phyloP scores from a whole-genome alignment of 345 rosid genomes.

The Eucalyptus caleyi region DNA sequence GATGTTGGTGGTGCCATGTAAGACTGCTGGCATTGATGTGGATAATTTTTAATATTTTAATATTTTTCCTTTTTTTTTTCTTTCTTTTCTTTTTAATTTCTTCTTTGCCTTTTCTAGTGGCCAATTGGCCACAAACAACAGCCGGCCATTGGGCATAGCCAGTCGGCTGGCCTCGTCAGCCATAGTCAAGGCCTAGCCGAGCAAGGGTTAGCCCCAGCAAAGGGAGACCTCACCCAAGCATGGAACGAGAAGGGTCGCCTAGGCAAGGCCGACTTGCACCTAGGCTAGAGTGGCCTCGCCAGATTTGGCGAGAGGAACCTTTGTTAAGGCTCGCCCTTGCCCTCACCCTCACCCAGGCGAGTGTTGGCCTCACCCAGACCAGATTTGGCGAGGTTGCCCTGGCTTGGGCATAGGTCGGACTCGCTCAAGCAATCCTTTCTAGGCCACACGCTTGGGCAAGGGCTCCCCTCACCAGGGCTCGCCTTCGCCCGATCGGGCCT shows the following conservation, averaged over 20 bases:
- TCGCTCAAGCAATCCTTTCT: fast-evolving
- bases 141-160: fast-evolving
- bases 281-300: fast-evolving
- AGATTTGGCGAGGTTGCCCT: too few relatives aligned
- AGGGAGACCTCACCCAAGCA: too few relatives aligned
- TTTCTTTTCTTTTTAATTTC: too few relatives aligned
- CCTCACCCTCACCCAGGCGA: fast-evolving
- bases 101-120: too few relatives aligned
- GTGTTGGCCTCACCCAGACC: fast-evolving
- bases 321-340: too few relatives aligned
- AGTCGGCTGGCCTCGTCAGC: fast-evolving
- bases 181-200: fast-evolving
- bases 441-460: fast-evolving
- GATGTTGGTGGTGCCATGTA: fast-evolving
- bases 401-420: too few relatives aligned
- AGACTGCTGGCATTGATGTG: fast-evolving
- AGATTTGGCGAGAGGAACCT: too few relatives aligned
- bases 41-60: fast-evolving
- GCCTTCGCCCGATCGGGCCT: fast-evolving
- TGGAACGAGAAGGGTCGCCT: fast-evolving
- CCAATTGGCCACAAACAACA: fast-evolving
- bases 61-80: too few relatives aligned
- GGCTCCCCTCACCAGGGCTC: fast-evolving
- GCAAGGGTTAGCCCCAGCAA: too few relatives aligned
- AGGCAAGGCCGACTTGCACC: too few relatives aligned